phyloP scores from a whole-genome alignment of 2,329 filamentous ascomycete species.

The Verticillium longisporum region DNA sequence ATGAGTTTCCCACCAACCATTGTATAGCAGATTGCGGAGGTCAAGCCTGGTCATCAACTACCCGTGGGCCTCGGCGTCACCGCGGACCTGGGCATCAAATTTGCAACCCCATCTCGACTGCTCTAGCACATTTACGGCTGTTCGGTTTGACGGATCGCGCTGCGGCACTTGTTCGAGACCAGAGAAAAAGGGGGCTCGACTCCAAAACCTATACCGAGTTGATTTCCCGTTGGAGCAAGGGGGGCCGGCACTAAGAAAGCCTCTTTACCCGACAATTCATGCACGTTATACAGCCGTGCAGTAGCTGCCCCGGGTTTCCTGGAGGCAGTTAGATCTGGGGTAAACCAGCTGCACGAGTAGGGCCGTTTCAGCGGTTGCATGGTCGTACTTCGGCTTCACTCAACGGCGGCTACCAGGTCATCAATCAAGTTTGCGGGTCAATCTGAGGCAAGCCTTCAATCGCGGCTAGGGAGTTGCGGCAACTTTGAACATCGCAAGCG shows the following conservation, averaged over 20 bases:
- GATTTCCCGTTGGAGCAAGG: not conserved
- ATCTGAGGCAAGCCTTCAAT: not conserved
- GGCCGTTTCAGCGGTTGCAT: not conserved
- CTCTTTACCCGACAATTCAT: not conserved
- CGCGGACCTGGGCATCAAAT: not conserved
- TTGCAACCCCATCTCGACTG: not conserved
- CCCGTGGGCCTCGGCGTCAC: not conserved
- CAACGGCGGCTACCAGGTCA: not conserved
- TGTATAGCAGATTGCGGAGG: not conserved
- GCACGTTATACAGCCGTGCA: not conserved
- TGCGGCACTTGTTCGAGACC: not conserved
- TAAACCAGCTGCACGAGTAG: not conserved
- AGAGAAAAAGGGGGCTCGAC: not conserved
- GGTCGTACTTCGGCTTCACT: slow-evolving; percentile 1
- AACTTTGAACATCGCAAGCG: not conserved
- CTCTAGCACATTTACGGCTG: not conserved
- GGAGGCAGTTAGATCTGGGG: not conserved
- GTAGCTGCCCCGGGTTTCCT: not conserved
- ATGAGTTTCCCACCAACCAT: not conserved
- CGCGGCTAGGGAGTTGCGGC: not conserved
- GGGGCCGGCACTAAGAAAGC: not conserved
- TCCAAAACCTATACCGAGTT: not conserved
- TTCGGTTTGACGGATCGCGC: not conserved
- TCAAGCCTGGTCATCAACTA: not conserved
- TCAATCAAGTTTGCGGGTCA: not conserved